phyloP scores from a whole-genome alignment of 768 basidiomycete species.

The Psilocybe sp. region DNA sequence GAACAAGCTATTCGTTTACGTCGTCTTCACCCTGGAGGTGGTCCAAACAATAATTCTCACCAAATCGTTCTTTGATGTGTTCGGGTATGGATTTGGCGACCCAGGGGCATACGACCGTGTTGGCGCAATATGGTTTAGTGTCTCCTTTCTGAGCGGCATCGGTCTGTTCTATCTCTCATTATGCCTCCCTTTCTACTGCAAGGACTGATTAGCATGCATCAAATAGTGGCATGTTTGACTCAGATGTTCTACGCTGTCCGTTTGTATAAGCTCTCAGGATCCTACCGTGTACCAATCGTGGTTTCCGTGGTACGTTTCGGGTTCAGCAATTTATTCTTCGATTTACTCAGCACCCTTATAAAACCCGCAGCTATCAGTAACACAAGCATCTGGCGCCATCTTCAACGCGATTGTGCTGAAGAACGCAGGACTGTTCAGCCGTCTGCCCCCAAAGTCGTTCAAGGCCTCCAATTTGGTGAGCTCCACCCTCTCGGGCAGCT shows the following conservation, averaged over 20 bases:
- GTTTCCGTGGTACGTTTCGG: not conserved
- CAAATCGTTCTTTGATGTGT: conserved; percentile 2
- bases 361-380: not conserved
- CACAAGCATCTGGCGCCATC: conserved; percentile 3
- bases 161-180: not conserved
- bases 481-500: not conserved
- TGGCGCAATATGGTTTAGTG: conserved; percentile 4
- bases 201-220: not conserved
- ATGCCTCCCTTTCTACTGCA: not conserved
- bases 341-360: too few species aligned
- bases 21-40: conserved; percentile 9
- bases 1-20: conserved; percentile 7
- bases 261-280: not conserved
- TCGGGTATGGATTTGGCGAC: conserved; percentile 6
- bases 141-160: conserved; percentile 2
- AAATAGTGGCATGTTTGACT: not conserved
- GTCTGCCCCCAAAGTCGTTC: too few species aligned
- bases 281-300: not conserved
- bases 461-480: not conserved
- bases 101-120: conserved; percentile 3
- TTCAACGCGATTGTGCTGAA: not conserved
- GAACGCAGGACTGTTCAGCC: not conserved
- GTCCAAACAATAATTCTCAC: conserved; percentile 7
- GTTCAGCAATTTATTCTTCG: too few species aligned
- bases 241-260: not conserved